phyloP scores from a whole-genome alignment of 139 green algal species.

The Choricystis sp. region DNA sequence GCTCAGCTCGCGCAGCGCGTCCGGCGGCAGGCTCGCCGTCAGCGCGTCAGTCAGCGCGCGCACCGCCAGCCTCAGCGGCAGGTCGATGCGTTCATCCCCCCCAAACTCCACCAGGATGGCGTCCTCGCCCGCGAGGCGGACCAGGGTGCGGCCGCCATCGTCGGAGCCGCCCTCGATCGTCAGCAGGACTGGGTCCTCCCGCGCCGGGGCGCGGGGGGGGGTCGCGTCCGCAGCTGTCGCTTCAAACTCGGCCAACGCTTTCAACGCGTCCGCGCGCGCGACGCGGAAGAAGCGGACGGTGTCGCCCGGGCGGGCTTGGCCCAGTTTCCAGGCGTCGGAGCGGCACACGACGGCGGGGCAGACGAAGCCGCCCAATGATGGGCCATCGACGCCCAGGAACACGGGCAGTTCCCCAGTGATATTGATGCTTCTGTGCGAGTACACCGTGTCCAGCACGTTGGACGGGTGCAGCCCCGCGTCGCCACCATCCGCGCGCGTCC shows the following conservation, averaged over 20 bases:
- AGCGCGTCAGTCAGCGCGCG: slow-evolving; percentile 39
- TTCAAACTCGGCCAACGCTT: no score
- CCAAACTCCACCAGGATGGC: slow-evolving; percentile 65
- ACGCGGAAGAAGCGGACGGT: slow-evolving; percentile 39
- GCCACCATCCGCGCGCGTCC: slow-evolving; percentile 52
- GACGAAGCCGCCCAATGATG: slow-evolving; percentile 69
- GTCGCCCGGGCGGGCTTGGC: slow-evolving; percentile 54
- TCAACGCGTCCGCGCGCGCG: no score
- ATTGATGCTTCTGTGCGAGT: slow-evolving; percentile 40
- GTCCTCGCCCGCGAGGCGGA: slow-evolving; percentile 20
- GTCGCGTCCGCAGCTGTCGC: slow-evolving; percentile 23
- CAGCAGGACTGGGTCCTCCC: slow-evolving; percentile 26
- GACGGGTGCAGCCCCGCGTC: slow-evolving; percentile 65
- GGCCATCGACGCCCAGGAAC: slow-evolving; percentile 51
- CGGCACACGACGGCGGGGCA: slow-evolving; percentile 54
- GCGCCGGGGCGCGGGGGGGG: not conserved
- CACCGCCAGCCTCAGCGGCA: slow-evolving; percentile 57
- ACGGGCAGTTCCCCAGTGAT: slow-evolving; percentile 26
- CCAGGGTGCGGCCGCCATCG: slow-evolving; percentile 1
- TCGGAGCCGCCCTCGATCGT: slow-evolving; percentile 19
- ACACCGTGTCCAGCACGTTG: slow-evolving; percentile 77
- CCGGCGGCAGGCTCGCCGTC: slow-evolving; percentile 20
- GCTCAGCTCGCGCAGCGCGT: slow-evolving; percentile 44
- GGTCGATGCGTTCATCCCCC: slow-evolving; percentile 60
- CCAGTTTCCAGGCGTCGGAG: slow-evolving; percentile 70